These are phyloP conservation scores for Cryptosporidium ryanae DNA, from an alignment of 169 alveolate genomes.

Conservation along the genomic window DNA sequence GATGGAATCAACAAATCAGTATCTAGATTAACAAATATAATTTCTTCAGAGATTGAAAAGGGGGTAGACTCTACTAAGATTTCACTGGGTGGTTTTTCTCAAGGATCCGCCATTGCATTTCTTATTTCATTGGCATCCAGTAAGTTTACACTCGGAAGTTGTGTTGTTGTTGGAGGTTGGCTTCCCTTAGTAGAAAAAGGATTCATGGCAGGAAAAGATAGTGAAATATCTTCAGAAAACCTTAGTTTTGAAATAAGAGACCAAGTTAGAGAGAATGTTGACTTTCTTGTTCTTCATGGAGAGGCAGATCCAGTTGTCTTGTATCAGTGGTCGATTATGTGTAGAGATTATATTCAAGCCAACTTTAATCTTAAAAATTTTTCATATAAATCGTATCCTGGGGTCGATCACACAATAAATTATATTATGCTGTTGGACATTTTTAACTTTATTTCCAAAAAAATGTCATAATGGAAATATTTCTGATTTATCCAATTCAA, in stretches of 20 bases:
- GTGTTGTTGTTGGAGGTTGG: conserved; percentile 72
- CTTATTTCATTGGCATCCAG: conserved; percentile 46
- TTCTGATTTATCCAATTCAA: neutral
- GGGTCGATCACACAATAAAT: conserved; percentile 57
- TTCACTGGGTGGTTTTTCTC: conserved; percentile 63
- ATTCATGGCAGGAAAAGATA: conserved; percentile 32
- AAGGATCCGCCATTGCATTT: conserved; percentile 37
- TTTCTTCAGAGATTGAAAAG: conserved; percentile 23
- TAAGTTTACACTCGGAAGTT: conserved; percentile 44
- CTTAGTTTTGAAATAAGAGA: conserved; percentile 44
- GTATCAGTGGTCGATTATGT: conserved; percentile 32
- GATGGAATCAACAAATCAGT: conserved; percentile 32
- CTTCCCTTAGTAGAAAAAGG: conserved; percentile 57
- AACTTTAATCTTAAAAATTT: conserved; percentile 38
- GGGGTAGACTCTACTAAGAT: conserved; percentile 40
- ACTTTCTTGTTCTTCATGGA: conserved; percentile 60
- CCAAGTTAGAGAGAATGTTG: conserved; percentile 16
- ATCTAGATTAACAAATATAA: conserved; percentile 21
- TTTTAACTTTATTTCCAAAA: conserved; percentile 30
- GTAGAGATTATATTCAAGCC: conserved; percentile 10
- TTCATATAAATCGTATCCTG: conserved; percentile 37
- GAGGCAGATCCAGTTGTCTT: conserved; percentile 63
- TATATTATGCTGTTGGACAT: conserved; percentile 24
- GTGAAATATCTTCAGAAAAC: conserved; percentile 12
- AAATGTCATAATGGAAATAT: neutral